Conservation (phyloP, 2,329 filamentous ascomycete species). For the Neocatenulostroma microsporum region DNA sequence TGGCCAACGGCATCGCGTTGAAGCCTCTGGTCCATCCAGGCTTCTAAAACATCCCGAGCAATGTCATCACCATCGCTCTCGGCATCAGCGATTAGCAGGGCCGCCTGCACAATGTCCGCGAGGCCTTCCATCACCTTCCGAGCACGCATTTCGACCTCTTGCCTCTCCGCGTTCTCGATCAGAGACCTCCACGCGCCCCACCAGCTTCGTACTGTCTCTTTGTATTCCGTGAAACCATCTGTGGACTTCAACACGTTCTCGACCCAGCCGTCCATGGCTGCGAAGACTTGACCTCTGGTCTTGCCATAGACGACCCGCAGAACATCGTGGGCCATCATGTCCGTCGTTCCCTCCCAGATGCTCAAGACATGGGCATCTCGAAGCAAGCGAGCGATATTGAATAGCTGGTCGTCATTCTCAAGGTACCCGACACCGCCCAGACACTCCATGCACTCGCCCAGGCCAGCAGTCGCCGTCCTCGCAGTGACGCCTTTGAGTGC, state of each 20-base stretch:
- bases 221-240: not conserved
- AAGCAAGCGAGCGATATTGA: slow-evolving; percentile 60
- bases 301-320: slow-evolving; percentile 32
- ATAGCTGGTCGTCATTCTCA: slow-evolving; percentile 52
- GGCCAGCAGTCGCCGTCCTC: slow-evolving; percentile 42
- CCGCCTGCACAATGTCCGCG: slow-evolving; percentile 5
- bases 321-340: slow-evolving; percentile 51
- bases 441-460: slow-evolving; percentile 55
- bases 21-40: not conserved
- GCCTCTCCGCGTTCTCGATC: not conserved
- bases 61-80: slow-evolving; percentile 4
- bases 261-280: slow-evolving; percentile 5
- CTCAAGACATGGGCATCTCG: slow-evolving; percentile 57
- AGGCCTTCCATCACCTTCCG: slow-evolving; percentile 6
- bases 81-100: slow-evolving; percentile 8
- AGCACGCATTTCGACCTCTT: slow-evolving; percentile 5
- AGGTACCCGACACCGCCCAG: slow-evolving; percentile 61
- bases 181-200: slow-evolving; percentile 4
- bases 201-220: slow-evolving; percentile 1
- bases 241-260: not conserved
- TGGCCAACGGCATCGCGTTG: not conserved
- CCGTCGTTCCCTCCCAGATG: slow-evolving; percentile 39
- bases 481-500: slow-evolving; percentile 54
- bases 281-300: slow-evolving; percentile 5
- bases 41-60: slow-evolving; percentile 1